Evolutionary conservation across 768 basidiomycete species (phyloP), one percentile per base, ranked within the genome.

Genomic region (Tulasnella sp.): DNA sequence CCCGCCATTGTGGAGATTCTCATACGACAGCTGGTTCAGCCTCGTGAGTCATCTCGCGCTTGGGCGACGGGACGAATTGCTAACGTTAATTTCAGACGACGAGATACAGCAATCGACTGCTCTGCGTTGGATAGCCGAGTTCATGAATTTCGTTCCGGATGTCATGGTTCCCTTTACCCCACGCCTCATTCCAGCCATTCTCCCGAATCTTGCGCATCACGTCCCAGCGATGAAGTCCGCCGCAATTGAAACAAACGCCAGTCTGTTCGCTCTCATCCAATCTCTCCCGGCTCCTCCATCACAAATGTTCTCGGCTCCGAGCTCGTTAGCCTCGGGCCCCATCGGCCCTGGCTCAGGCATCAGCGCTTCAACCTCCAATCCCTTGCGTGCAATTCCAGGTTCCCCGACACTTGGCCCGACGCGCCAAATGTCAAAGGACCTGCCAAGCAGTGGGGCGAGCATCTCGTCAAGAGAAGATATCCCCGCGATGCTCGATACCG

Each of bases 161-260:
- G 95, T 97, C 77, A 94, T 99, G 89, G 90, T 99, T 38, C 94
- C 94, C 2, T 98, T 98, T 83, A 95, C 96, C 0, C 96, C 98
- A 0, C 92, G 95, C 56, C 91, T 99, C 71, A 92, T 99, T 68
- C 93, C 94, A 12, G 94, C 95, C 12, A 94, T 99, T 79, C 89
- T 99, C 21, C 96, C 96, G 10, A 98, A 97, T 83, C 91, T 99
- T 73, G 96, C 97, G 0, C 95, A 97, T 81, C 94, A 96, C 82
- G 93, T 92, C 74, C 87, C 91, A 0, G 93, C 93, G 88, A 98
- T 99, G 80, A 94, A 97, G 83, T 88, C 91, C 0, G 94, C 93
- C 4, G 98, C 98, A 0, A 88, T 90, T 71, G 90, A 92, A 44
- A 96, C 96, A 52, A 98, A 99, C 84, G 92, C 93, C 81, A 89